These are phyloP conservation scores for Lipomyces yamadae DNA, from an alignment of 805 yeast species.

Conservation along the genomic window DNA sequence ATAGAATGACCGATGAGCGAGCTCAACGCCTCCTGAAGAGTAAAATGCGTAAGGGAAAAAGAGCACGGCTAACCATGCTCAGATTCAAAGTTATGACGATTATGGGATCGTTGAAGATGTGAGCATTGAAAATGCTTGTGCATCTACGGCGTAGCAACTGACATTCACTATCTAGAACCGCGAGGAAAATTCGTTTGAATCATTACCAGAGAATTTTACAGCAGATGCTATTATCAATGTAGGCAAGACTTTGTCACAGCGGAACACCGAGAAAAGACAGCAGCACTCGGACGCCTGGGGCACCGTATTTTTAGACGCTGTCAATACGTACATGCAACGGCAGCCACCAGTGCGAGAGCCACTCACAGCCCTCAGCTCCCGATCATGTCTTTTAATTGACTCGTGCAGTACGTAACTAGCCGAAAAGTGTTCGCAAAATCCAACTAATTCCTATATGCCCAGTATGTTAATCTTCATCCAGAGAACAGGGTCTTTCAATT, in stretches of 20 bases:
- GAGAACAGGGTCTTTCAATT: no score
- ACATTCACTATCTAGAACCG: background rate
- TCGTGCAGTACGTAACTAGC: no score
- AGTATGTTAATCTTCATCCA: no score
- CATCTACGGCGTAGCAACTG: background rate
- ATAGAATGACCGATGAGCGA: background rate
- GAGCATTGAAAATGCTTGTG: background rate
- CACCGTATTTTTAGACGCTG: background rate
- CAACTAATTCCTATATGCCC: no score
- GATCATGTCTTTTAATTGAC: no score
- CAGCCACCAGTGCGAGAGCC: background rate
- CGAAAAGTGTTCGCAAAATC: no score
- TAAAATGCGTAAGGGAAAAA: background rate
- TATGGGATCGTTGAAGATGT: no score
- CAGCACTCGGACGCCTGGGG: background rate
- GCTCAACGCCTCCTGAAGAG: background rate
- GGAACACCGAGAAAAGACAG: background rate
- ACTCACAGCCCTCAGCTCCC: background rate
- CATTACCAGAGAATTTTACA: background rate
- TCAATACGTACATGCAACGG: background rate
- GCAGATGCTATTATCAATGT: background rate
- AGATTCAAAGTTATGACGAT: background rate
- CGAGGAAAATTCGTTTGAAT: background rate
- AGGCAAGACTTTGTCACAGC: background rate
- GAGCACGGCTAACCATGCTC: background rate